Base-by-base conservation (phyloP, 805 yeast species). In the Nakazawaea molendinolei region DNA sequence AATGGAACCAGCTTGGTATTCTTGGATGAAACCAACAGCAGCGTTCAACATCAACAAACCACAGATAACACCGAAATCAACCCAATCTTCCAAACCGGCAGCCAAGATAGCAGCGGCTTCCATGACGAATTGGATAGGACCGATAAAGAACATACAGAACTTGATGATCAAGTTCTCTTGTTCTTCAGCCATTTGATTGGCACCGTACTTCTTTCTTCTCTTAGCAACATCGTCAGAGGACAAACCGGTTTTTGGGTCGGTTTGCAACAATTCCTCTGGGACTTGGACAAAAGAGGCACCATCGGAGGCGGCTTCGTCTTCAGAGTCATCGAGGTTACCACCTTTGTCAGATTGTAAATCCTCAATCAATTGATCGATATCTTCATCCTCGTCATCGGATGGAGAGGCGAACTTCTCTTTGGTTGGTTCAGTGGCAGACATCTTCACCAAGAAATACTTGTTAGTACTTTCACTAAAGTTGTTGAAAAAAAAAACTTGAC, bases 41-140 rank as follows among this genome's bases (percentile, higher is more conserved):
- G 96, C 96, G 68, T 87, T 87, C 61, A 87, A 76, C 63, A 79
- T 52, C 53, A 87, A 72, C 53, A 87, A 69, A 67, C 82, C 96
- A 65, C 85, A 78, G 61, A 87, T 87, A 62, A 87, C 97, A 78
- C 97, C 96, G 73, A 87, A 87, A 76, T 87, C 96, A 58, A 87
- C 95, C 96, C 96, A 87, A 71, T 89, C 96, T 70, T 86, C 86
- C 55, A 86, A 74, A 79, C 95, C 95, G 49, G 95, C 95, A 58
- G 95, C 95, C 63, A 86, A 71, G 48, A 86, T 75, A 52, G 95
- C 95, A 56, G 95, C 95, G 57, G 90, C 94, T 71, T 86, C 95
- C 95, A 86, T 86, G 59, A 86, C 95, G 79, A 86, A 86, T 71
- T 86, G 95, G 62, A 86, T 86, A 50, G 95, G 95, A 69, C 95